Percentiles rank a stretch among this genome's conserved stretches.
phyloP scores from a whole-genome alignment of 805 yeast species.

The Cyberlindnera bimundalis region DNA sequence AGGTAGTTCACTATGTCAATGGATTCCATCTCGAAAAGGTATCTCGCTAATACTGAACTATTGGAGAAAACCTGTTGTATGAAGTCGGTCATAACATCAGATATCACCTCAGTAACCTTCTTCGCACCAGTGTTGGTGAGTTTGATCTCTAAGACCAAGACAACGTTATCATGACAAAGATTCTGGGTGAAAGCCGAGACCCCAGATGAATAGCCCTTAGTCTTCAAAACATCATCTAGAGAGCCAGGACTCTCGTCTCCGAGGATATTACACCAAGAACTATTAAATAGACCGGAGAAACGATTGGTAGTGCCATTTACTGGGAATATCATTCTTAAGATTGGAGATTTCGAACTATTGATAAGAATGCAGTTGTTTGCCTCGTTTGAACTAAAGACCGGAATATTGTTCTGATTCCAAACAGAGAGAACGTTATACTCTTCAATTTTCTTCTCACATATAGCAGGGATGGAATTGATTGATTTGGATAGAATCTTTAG shows the following conservation, averaged over 20 bases:
- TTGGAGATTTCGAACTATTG: slow-evolving; percentile 32
- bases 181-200: slow-evolving; percentile 42
- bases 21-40: slow-evolving; percentile 45
- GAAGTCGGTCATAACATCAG: slow-evolving; percentile 30
- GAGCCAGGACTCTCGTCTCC: slow-evolving; percentile 63
- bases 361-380: slow-evolving; percentile 36
- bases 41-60: slow-evolving; percentile 32
- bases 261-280: slow-evolving; percentile 52
- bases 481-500: slow-evolving; percentile 8
- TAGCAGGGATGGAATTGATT: not conserved
- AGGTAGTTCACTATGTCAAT: slow-evolving; percentile 45
- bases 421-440: slow-evolving; percentile 19
- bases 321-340: slow-evolving; percentile 48
- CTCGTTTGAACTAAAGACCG: slow-evolving; percentile 26
- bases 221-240: slow-evolving; percentile 38
- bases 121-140: slow-evolving; percentile 46
- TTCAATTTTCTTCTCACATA: slow-evolving; percentile 4
- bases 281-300: slow-evolving; percentile 27
- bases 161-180: slow-evolving; percentile 34
- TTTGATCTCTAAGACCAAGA: slow-evolving; percentile 47
- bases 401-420: slow-evolving; percentile 14
- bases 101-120: slow-evolving; percentile 33
- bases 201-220: slow-evolving; percentile 33
- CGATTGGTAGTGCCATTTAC: slow-evolving; percentile 10
- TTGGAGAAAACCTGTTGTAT: slow-evolving; percentile 18